A percentile compares a stretch with the other conserved stretches of the same genome.
Evolutionary conservation across 169 alveolate species (phyloP).

Genomic region (Plasmodium coatneyi): DNA sequence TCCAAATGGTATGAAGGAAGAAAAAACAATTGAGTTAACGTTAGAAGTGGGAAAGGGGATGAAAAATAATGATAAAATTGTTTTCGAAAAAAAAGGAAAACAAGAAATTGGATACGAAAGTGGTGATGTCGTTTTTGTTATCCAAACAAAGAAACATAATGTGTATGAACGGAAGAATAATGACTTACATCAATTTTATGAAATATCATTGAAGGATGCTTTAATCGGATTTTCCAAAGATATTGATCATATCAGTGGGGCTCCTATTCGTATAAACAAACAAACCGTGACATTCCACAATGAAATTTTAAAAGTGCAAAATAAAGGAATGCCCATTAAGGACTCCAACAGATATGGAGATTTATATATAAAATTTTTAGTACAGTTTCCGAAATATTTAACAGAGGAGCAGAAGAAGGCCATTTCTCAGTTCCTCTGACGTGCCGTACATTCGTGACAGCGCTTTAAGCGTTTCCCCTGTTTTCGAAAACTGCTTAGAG

Average conservation of each 20-base stretch:
- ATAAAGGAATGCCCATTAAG: slow-evolving; percentile 87
- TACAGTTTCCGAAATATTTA: slow-evolving; percentile 83
- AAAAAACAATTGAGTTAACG: slow-evolving; percentile 77
- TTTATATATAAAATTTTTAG: slow-evolving; percentile 81
- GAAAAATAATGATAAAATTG: slow-evolving; percentile 84
- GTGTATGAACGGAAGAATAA: slow-evolving; percentile 84
- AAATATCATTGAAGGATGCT: slow-evolving; percentile 86
- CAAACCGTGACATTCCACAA: slow-evolving; percentile 86
- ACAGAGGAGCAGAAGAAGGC: slow-evolving; percentile 80
- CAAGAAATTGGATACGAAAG: slow-evolving; percentile 85
- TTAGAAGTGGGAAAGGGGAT: slow-evolving; percentile 79
- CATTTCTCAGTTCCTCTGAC: slow-evolving; percentile 79
- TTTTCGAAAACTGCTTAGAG: neutral
- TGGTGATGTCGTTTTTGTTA: slow-evolving; percentile 85
- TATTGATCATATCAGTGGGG: slow-evolving; percentile 84
- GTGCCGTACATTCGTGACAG: neutral
- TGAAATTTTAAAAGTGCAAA: slow-evolving; percentile 79
- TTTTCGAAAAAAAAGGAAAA: slow-evolving; percentile 88
- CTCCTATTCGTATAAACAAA: slow-evolving; percentile 78
- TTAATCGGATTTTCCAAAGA: slow-evolving; percentile 84
- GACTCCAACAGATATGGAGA: slow-evolving; percentile 83
- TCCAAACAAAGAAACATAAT: slow-evolving; percentile 80
- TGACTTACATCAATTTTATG: slow-evolving; percentile 83
- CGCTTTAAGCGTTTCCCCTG: neutral
- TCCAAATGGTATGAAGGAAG: slow-evolving; percentile 73